Percentiles rank a stretch among this genome's conserved stretches.
These are phyloP conservation scores for Yarrowia deformans DNA, from an alignment of 805 yeast species.

Conservation along the genomic window DNA sequence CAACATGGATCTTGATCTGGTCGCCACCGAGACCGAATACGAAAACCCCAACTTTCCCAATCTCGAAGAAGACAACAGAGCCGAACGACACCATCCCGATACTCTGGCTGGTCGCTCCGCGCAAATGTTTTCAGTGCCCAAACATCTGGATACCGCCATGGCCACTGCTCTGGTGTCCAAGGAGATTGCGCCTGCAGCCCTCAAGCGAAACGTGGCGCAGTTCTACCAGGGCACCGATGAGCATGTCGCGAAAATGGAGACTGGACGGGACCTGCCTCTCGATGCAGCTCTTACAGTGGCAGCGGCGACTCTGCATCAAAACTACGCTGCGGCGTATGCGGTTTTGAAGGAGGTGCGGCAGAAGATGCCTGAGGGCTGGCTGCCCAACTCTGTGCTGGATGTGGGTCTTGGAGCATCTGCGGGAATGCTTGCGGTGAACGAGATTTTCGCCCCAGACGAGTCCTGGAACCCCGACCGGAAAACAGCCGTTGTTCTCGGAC, in stretches of 20 bases:
- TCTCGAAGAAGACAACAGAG: neutral
- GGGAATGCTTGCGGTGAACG: conserved; percentile 88
- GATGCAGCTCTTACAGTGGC: conserved; percentile 1
- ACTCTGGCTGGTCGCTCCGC: conserved; percentile 9
- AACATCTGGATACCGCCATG: conserved; percentile 3
- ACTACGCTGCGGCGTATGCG: conserved; percentile 73
- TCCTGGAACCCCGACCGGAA: conserved; percentile 64
- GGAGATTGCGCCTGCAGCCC: conserved; percentile 59
- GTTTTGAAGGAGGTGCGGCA: conserved; percentile 70
- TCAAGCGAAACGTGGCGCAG: conserved; percentile 68
- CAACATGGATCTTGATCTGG: neutral
- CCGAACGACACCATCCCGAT: conserved; percentile 12
- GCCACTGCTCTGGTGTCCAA: neutral
- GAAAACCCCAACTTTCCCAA: too few relatives aligned
- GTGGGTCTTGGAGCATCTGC: conserved; percentile 92
- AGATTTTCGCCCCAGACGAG: conserved; percentile 65
- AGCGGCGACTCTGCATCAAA: conserved; percentile 79
- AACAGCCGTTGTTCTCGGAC: conserved; percentile 67
- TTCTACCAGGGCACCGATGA: conserved; percentile 51
- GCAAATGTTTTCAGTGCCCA: conserved; percentile 20
- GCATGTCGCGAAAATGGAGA: neutral
- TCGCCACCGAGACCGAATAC: neutral
- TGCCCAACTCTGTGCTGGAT: conserved; percentile 74
- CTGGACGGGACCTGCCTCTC: neutral
- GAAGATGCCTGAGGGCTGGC: conserved; percentile 58